Evolutionary conservation across 768 basidiomycete genomes (phyloP).

Genomic region (Aureoboletus auriporus): DNA sequence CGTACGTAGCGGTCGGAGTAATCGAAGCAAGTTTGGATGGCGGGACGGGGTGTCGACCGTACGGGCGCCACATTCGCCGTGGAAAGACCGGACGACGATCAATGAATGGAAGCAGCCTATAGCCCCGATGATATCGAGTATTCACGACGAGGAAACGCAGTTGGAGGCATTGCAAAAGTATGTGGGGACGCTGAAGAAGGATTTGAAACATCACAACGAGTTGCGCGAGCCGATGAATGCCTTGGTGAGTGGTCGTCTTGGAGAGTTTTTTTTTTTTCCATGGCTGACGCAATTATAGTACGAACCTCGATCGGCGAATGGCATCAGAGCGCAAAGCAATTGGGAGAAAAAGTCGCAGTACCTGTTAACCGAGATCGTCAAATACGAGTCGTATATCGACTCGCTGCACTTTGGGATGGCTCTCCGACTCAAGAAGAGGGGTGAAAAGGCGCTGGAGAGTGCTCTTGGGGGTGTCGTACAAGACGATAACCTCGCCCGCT

Average conservation of each 20-base stretch:
- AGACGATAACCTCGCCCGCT: slow-evolving; percentile 28
- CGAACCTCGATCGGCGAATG: slow-evolving; percentile 68
- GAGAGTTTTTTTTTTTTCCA: not conserved
- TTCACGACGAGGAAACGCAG: slow-evolving; percentile 90
- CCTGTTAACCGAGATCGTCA: slow-evolving; percentile 87
- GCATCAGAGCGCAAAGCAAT: slow-evolving; percentile 75
- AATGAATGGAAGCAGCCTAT: slow-evolving; percentile 95
- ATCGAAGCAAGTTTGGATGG: slow-evolving; percentile 70
- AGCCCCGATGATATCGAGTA: slow-evolving; percentile 77
- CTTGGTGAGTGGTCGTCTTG: slow-evolving; percentile 46
- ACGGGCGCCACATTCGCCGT: slow-evolving; percentile 65
- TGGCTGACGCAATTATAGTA: slow-evolving; percentile 50
- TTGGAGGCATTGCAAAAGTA: slow-evolving; percentile 86
- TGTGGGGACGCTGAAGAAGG: slow-evolving; percentile 66
- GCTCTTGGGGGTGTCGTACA: slow-evolving; percentile 40
- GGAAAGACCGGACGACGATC: slow-evolving; percentile 71
- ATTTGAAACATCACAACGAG: slow-evolving; percentile 80
- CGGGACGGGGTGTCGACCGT: slow-evolving; percentile 64
- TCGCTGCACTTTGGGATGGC: slow-evolving; percentile 81
- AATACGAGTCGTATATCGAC: slow-evolving; percentile 94
- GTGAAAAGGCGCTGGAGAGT: slow-evolving; percentile 75
- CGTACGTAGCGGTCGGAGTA: slow-evolving; percentile 71
- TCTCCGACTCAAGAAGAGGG: slow-evolving; percentile 82
- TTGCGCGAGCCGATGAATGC: slow-evolving; percentile 77
- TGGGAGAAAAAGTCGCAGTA: slow-evolving; percentile 93